Conservation (phyloP, 2,329 filamentous ascomycete genomes). For the Calonectria henricotiae region DNA sequence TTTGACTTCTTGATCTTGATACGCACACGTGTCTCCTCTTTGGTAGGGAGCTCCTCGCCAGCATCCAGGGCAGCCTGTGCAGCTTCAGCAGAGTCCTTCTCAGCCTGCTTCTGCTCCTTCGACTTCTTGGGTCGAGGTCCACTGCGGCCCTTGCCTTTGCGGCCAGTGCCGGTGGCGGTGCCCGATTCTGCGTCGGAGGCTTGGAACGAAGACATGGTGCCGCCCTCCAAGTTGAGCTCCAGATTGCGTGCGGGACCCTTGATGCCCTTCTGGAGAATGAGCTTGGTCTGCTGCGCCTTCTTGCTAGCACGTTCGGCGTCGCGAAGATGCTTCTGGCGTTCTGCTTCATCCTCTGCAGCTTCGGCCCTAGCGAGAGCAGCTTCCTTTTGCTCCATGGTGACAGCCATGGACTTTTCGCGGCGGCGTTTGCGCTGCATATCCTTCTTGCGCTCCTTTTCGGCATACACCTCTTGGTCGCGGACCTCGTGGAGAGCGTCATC, state of each 20-base stretch:
- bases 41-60: constrained; percentile 77
- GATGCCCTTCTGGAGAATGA: constrained; percentile 88
- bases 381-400: constrained; percentile 92
- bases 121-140: constrained; percentile 89
- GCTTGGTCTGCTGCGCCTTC: constrained; percentile 92
- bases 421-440: constrained; percentile 99
- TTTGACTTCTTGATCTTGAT: constrained; percentile 75
- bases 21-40: constrained; percentile 74
- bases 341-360: constrained; percentile 85
- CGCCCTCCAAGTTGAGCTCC: constrained; percentile 87
- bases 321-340: constrained; percentile 84
- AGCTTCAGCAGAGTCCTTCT: constrained; percentile 87
- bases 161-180: constrained; percentile 57
- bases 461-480: constrained; percentile 89
- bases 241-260: constrained; percentile 82
- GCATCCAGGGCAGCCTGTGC: constrained; percentile 89
- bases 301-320: constrained; percentile 93
- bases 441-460: constrained; percentile 99
- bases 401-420: constrained; percentile 95
- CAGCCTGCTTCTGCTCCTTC: constrained; percentile 87
- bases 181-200: constrained; percentile 72
- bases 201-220: constrained; percentile 88
- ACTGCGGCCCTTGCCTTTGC: constrained; percentile 68
- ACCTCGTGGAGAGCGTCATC: constrained; percentile 88
- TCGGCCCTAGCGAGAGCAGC: constrained; percentile 84